Evolutionary conservation across 2,329 filamentous ascomycete species (phyloP), one percentile per base, ranked within the genome.

Genomic region (Colletotrichum incanum): DNA sequence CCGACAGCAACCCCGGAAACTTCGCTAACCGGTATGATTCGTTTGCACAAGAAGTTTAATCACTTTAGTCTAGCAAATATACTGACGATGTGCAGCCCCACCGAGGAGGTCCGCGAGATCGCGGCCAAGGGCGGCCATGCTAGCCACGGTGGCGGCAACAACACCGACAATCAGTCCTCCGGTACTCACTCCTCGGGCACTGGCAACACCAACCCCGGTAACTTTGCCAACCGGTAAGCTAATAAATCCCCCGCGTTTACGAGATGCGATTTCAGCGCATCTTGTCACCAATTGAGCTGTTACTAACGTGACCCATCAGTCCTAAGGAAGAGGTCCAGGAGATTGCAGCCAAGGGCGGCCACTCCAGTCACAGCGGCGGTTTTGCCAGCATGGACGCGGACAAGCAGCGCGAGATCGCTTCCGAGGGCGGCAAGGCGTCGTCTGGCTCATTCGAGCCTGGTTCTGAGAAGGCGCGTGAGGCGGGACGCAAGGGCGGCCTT

Each of bases 361-460:
- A 83, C 67, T 67, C 82, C 6, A 83, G 82, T 70, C 81, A 83
- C 75, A 65, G 64, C 9, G 79, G 82, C 2, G 82, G 82, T 2
- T 84, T 84, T 56, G 83, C 82, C 52, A 80, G 73, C 71, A 85
- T 84, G 82, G 82, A 84, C 39, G 65, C 83, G 20, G 81, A 84
- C 20, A 84, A 81, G 76, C 80, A 89, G 87, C 80, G 82, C 26
- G 84, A 89, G 1, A 89, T 90, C 71, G 88, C 88, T 1, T 90
- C 88, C 14, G 81, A 83, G 77, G 88, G 88, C 12, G 88, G 87
- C 5, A 81, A 89, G 63, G 84, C 86, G 0, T 89, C 87, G 0
- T 82, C 83, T 45, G 87, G 88, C 5, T 87, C 84, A 3, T 90
- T 90, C 65, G 85, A 89, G 75, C 83, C 84, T 0, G 86, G 88